Conservation (phyloP, 148 eudicot species). For the Pharnaceum exiguum region DNA sequence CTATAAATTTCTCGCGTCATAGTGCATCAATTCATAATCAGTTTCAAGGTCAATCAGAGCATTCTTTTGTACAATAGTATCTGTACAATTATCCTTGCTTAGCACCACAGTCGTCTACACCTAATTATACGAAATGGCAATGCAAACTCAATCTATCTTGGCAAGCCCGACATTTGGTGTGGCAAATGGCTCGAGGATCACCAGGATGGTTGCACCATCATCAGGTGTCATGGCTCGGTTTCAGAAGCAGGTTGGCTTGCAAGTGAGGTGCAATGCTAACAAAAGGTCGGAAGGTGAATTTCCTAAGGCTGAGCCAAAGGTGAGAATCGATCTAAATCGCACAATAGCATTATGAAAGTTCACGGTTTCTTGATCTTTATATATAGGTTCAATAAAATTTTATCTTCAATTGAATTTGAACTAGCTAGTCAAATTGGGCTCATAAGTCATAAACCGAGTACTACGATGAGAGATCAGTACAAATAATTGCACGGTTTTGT, state of each 20-base stretch:
- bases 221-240: constrained; percentile 6
- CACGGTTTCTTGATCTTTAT: too few relatives aligned
- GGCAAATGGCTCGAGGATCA: background rate
- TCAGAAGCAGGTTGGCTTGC: constrained; percentile 7
- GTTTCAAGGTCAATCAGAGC: too few relatives aligned
- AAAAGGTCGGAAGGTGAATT: constrained; percentile 16
- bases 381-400: too few relatives aligned
- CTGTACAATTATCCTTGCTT: background rate
- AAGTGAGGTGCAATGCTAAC: constrained; percentile 31
- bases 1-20: constrained; percentile 7
- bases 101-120: background rate
- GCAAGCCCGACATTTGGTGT: constrained; percentile 15
- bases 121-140: constrained; percentile 13
- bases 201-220: background rate
- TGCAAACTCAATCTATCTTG: constrained; percentile 27
- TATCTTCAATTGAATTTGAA: background rate
- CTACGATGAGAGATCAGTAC: too few relatives aligned
- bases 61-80: background rate
- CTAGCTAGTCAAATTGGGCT: too few relatives aligned
- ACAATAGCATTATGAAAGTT: too few relatives aligned
- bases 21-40: background rate
- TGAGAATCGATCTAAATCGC: too few relatives aligned
- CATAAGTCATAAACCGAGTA: too few relatives aligned
- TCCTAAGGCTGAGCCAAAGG: constrained; percentile 30
- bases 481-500: too few relatives aligned